Evolutionary conservation across 2,329 filamentous ascomycete genomes (phyloP).

Genomic region (Sporothrix protearum): DNA sequence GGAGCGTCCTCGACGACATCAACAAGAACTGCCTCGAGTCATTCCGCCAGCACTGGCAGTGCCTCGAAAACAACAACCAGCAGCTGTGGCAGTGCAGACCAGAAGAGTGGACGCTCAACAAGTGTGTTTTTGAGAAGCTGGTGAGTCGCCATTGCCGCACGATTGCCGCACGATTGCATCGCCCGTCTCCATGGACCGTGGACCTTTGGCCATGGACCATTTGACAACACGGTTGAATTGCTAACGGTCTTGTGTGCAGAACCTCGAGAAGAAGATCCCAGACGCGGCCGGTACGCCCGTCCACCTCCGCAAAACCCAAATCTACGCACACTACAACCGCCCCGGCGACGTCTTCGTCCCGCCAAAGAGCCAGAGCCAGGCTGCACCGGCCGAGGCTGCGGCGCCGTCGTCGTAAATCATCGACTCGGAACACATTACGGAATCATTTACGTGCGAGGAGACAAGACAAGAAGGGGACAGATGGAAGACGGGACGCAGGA

Average conservation of each 20-base stretch:
- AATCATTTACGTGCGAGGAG: background rate
- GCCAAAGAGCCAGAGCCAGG: conserved; percentile 29
- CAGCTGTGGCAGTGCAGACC: conserved; percentile 93
- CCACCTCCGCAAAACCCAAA: conserved; percentile 65
- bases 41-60: conserved; percentile 93
- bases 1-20: conserved; percentile 92
- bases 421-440: no score
- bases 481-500: background rate
- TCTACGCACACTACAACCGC: conserved; percentile 50
- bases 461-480: background rate
- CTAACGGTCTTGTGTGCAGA: conserved; percentile 50
- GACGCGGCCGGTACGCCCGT: conserved; percentile 71
- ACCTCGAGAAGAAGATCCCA: conserved; percentile 76
- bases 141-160: conserved; percentile 56
- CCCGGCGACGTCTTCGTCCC: conserved; percentile 34
- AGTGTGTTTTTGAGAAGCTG: conserved; percentile 92
- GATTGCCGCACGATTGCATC: no score
- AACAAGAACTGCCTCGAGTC: conserved; percentile 90
- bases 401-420: conserved; percentile 29
- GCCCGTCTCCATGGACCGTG: no score
- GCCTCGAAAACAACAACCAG: conserved; percentile 96
- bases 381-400: conserved; percentile 21
- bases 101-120: conserved; percentile 84
- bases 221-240: no score
- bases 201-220: no score